These are phyloP conservation scores for Clitopilus passeckerianus DNA, from an alignment of 768 basidiomycete genomes.

Conservation along the genomic window DNA sequence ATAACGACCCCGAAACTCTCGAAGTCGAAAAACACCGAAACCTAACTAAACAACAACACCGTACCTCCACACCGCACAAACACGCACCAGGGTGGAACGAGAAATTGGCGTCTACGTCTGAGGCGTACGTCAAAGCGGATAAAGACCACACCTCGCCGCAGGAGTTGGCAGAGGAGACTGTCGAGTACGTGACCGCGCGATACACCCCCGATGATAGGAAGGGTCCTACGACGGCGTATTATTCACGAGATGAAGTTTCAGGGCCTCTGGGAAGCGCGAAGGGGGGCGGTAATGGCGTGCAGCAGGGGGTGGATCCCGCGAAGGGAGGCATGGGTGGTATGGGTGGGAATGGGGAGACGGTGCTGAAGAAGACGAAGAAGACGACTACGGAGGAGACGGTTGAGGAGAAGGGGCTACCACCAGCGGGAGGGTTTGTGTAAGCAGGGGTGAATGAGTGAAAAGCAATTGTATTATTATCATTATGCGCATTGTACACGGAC, in stretches of 20 bases:
- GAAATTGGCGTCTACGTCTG: constrained; percentile 54
- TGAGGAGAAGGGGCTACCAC: not conserved
- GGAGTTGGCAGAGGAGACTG: constrained; percentile 35
- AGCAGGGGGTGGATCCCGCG: not conserved
- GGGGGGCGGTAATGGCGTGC: constrained; percentile 15
- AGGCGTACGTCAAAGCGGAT: constrained; percentile 61
- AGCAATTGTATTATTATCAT: not conserved
- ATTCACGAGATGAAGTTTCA: constrained; percentile 36
- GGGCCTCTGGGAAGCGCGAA: constrained; percentile 37
- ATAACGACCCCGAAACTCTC: constrained; percentile 51
- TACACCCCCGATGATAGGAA: constrained; percentile 30
- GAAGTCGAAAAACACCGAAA: constrained; percentile 52
- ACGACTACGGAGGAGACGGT: not conserved
- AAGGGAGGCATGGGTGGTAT: not conserved
- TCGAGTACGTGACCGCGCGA: constrained; percentile 35
- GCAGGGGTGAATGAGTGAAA: not conserved
- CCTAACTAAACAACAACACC: constrained; percentile 35
- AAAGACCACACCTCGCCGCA: constrained; percentile 16
- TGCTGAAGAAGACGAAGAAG: not conserved
- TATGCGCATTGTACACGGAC: not conserved
- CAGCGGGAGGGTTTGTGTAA: not conserved
- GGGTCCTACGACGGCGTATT: constrained; percentile 29
- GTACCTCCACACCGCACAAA: constrained; percentile 42
- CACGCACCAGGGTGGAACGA: constrained; percentile 75
- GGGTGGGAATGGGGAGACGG: not conserved